Evolutionary conservation across 2,329 filamentous ascomycete species (phyloP), one percentile per base, ranked within the genome.

Genomic region (Aspergillus sp.): DNA sequence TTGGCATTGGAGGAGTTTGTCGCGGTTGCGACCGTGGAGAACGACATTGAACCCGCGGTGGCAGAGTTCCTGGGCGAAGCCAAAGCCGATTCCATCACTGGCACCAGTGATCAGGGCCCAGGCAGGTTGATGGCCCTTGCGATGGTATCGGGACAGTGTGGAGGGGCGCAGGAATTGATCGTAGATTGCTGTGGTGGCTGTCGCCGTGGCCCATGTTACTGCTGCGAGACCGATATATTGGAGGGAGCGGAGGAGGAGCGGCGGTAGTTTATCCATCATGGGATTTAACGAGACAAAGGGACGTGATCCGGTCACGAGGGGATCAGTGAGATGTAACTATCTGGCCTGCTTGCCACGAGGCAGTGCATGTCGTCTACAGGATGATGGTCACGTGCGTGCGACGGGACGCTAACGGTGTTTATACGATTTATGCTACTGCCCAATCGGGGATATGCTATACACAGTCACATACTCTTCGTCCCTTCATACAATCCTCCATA

Each of bases 101-200:
- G 78, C 74, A 29, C 82, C 81, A 0, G 81, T 84, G 7, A 82
- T 71, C 4, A 82, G 64, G 1, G 76, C 78, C 74, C 77, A 81
- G 10, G 73, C 10, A 9, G 36, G 36, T 40, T 40, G 36, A 5
- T 40, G 36, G 7, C 16, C 9, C n/a, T 40, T 11, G 36, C 16
- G 9, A 40, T 40, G 36, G 36, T 40, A 40, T 5, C n/a, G 36
- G 7, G 36, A 40, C 5, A 40, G 36, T 6, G 36, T 40, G 36
- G 36, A 40, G 36, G 36, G 36, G 5, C 36, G 36, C 9, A 40
- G 36, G n/a, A 40, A 5, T n/a, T 40, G 36, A 40, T 40, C 36
- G n/a, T 40, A 40, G 36, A 40, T 16, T 6, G 5, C 36, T 17
- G 36, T 13, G 36, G 36, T n/a, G 36, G 36, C 16, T 11, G 7